phyloP scores from a whole-genome alignment of 1,284 basidiomycete genomes.

The Trametes hirsuta region DNA sequence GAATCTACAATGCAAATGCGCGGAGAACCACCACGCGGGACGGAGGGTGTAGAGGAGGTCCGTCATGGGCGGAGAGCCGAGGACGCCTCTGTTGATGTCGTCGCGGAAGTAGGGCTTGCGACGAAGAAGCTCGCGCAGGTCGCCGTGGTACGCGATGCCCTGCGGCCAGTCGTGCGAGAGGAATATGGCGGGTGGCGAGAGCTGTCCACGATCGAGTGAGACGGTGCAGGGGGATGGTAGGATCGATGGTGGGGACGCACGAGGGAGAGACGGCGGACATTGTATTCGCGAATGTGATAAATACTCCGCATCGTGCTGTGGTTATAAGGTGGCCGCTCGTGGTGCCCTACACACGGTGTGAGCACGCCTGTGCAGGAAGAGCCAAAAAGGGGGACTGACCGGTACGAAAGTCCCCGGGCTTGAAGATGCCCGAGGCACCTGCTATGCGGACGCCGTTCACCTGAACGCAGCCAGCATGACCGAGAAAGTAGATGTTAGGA shows the following conservation, averaged over 20 bases:
- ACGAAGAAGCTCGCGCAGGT: constrained; percentile 67
- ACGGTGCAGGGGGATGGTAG: not conserved
- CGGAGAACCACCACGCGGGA: constrained; percentile 95
- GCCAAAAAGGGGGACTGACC: constrained; percentile 47
- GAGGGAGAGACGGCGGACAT: constrained; percentile 79
- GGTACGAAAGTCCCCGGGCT: constrained; percentile 74
- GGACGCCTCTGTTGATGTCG: constrained; percentile 71
- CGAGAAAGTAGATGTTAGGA: constrained; percentile 96
- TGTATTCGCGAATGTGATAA: constrained; percentile 92
- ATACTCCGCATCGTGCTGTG: constrained; percentile 76
- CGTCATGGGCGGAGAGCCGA: constrained; percentile 92
- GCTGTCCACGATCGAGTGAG: constrained; percentile 39
- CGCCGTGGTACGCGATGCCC: constrained; percentile 83
- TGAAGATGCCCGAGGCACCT: constrained; percentile 94
- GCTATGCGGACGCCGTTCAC: constrained; percentile 88
- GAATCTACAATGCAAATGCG: constrained; percentile 90
- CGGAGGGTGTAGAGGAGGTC: constrained; percentile 74
- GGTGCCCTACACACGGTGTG: constrained; percentile 53
- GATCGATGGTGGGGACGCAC: constrained; percentile 45
- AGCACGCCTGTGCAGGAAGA: not conserved
- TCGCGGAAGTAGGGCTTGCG: constrained; percentile 83
- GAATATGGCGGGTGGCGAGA: constrained; percentile 73
- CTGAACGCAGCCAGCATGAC: constrained; percentile 87
- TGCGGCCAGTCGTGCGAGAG: constrained; percentile 98
- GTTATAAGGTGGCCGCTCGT: constrained; percentile 75